Evolutionary conservation across 2,329 filamentous ascomycete species (phyloP).

Genomic region (Penicillium rolfsii): DNA sequence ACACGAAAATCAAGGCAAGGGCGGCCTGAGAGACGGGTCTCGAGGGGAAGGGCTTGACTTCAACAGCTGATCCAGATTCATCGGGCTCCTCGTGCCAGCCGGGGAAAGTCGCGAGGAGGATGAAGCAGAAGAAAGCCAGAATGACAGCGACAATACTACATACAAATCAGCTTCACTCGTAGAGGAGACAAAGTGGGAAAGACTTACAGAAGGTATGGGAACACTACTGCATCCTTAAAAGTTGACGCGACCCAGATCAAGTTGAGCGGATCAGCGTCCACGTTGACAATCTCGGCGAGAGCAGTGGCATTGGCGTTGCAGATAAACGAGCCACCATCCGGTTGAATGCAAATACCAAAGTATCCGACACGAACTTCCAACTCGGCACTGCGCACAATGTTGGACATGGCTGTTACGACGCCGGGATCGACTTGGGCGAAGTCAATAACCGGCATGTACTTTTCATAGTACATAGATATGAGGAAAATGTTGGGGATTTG

Average conservation of each 20-base stretch:
- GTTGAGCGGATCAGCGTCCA: slow-evolving; percentile 95
- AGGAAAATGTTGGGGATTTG: slow-evolving; percentile 96
- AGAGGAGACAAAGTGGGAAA: background rate
- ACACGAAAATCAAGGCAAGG: slow-evolving; percentile 83
- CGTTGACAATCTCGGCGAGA: slow-evolving; percentile 81
- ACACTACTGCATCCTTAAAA: slow-evolving; percentile 98
- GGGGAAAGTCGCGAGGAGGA: slow-evolving; percentile 93
- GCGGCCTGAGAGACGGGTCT: slow-evolving; percentile 90
- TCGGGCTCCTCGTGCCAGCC: slow-evolving; percentile 95
- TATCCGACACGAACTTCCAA: slow-evolving; percentile 93
- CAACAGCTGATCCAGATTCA: slow-evolving; percentile 76
- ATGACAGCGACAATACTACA: slow-evolving; percentile 92
- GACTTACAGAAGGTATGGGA: slow-evolving; percentile 89
- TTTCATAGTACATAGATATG: slow-evolving; percentile 94
- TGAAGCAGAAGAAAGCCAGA: slow-evolving; percentile 92
- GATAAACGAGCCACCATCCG: slow-evolving; percentile 85
- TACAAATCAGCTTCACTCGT: slow-evolving; percentile 10
- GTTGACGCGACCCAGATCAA: slow-evolving; percentile 95
- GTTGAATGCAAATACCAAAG: slow-evolving; percentile 95
- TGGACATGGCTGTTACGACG: slow-evolving; percentile 80
- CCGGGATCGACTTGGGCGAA: slow-evolving; percentile 90
- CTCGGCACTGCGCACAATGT: slow-evolving; percentile 82
- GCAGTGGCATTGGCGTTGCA: slow-evolving; percentile 97
- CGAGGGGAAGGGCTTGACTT: slow-evolving; percentile 92
- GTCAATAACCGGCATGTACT: slow-evolving; percentile 78